A percentile compares a stretch with the other conserved stretches of the same genome.
These are phyloP conservation scores for Penicillium sp. DNA, from an alignment of 2,329 filamentous ascomycete species.

Conservation along the genomic window DNA sequence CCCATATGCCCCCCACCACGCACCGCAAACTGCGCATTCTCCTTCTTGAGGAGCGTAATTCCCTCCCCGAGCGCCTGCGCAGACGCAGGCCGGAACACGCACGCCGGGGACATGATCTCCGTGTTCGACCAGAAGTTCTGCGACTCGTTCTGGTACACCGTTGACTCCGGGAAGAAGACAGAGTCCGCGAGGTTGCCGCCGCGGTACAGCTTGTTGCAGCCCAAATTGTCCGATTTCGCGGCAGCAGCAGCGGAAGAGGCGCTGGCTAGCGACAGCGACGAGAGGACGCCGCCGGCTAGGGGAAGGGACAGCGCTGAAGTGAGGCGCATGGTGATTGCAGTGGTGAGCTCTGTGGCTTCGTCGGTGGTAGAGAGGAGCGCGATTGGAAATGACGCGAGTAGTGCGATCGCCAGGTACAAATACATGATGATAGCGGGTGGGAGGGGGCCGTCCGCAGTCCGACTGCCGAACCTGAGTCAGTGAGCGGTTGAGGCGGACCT, in stretches of 20 bases:
- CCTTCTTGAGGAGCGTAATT: conserved; percentile 26
- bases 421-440: background rate
- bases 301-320: conserved; percentile 18
- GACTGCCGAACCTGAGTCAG: background rate
- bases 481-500: background rate
- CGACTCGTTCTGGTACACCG: conserved; percentile 38
- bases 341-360: background rate
- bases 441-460: background rate
- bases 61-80: conserved; percentile 32
- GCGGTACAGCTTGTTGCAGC: conserved; percentile 25
- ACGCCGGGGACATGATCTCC: conserved; percentile 38
- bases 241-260: background rate
- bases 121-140: conserved; percentile 44
- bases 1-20: conserved; percentile 43
- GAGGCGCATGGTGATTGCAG: conserved; percentile 25
- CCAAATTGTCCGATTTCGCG: conserved; percentile 8
- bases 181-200: conserved; percentile 22
- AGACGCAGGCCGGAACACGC: conserved; percentile 40
- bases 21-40: conserved; percentile 37
- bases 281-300: conserved; percentile 16
- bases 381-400: background rate
- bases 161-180: conserved; percentile 28
- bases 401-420: conserved; percentile 5
- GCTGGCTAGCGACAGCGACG: conserved; percentile 8
- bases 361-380: conserved; percentile 7